Base-by-base conservation (phyloP, 2,329 filamentous ascomycete species). In the Scedosporium apiospermum region DNA sequence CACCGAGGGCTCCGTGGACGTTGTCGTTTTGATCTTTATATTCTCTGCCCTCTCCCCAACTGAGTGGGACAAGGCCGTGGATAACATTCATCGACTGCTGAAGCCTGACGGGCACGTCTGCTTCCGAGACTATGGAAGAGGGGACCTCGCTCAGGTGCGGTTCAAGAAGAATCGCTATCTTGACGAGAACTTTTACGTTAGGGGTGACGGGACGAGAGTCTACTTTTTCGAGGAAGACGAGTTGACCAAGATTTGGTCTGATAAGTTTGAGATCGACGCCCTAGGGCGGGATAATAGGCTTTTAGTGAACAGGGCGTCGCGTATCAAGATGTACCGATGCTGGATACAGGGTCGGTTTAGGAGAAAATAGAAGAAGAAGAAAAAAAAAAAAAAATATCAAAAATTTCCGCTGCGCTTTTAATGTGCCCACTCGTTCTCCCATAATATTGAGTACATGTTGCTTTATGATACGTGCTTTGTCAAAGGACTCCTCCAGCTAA, bases 301-400 rank as follows among this genome's bases (percentile, higher is more conserved):
- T 78, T 82, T 99, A 62, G 91, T 99, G 63, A 99, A 99, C 73
- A 86, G 95, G 66, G 90, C 93, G 62, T 85, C 88, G 70, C 89
- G 92, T 76, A 80, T 96, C 58, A 99, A 98, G 77, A 99, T 99
- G 95, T 98, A 98, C 75, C 86, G 95, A 65, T 98, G 93, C 78
- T 99, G 95, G 92, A 85, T 96, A 73, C 91, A 96, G 75, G 91
- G 89, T 34, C 85, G 86, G 3, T 96, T 95, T 73, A 85, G 81
- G 69, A 93, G 93, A 77, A 81, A 79, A 77, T 82, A 78, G 53
- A 57, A 27, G 30, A 63, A 62, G 4, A 64, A 65, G 55, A 63
- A 27, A 62, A 63, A 34, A 61, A 46, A 21, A 60, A 46, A 57
- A 21, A 46, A 58, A 51, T 10, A 1, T 42, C 16, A 18, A 16